Evolutionary conservation across 441 rosid genomes (phyloP), one percentile per base, ranked within the genome.

Genomic region (Eruca vesicaria): DNA sequence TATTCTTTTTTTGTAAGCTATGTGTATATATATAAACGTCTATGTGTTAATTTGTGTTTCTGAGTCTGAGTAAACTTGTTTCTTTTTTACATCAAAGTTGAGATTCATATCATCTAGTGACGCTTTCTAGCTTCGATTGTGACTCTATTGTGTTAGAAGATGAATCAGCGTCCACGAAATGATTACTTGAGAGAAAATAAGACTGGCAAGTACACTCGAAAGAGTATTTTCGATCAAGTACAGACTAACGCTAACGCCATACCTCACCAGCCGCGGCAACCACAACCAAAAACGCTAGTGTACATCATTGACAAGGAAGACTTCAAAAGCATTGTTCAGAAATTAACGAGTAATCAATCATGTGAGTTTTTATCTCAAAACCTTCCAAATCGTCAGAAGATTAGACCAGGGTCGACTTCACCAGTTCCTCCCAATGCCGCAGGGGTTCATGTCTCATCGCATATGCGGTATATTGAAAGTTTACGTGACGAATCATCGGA

Each of bases 321-420:
- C 57, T 77, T 77, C 76, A 77, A 77, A 56, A 10, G 23, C 43
- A 4, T 65, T 71, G 80, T 71, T 71, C 80, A 77, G 11, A 19
- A 23, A 18, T 63, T 71, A 31, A 71, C 80, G 16, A 21, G 80
- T 71, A 11, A 3, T 65, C n/a, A n/a, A n/a, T n/a, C n/a, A n/a
- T 31, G 68, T 64, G 57, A 77, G 33, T 3, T 0, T n/a, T 65
- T 71, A 65, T 45, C 72, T 58, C 76, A 77, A 56, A 58, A 18
- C 48, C 2, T 29, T 63, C 59, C 52, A 53, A 55, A 20, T 7
- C 62, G 7, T 64, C 62, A 76, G 2, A 43, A 43, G 16, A 38
- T n/a, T 8, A 56, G 33, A 63, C 57, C 43, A 15, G 63, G 50
- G 23, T 18, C 69, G 7, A 63, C 32, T 6, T 69, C 58, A 20